phyloP scores from a whole-genome alignment of 495 filamentous ascomycete genomes.

The Penicillium dipodomyicola region DNA sequence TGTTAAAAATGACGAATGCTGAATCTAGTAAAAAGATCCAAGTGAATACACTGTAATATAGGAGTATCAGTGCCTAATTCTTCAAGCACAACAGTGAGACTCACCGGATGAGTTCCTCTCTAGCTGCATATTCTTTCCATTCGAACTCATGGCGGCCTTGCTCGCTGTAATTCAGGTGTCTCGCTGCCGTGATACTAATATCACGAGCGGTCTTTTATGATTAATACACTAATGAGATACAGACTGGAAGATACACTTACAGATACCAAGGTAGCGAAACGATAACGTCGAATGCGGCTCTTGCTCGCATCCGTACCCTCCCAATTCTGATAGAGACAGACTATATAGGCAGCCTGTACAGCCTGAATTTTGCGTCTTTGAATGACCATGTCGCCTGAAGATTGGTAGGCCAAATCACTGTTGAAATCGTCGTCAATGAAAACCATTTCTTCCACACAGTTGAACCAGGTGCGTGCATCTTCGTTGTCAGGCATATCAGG shows the following conservation, averaged over 20 bases:
- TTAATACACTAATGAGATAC: neutral
- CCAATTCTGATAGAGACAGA: slow-evolving; percentile 30
- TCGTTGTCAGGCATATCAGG: slow-evolving; percentile 23
- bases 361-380: slow-evolving; percentile 21
- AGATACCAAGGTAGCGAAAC: slow-evolving; percentile 24
- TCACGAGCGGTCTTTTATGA: slow-evolving; percentile 21
- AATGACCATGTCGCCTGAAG: neutral
- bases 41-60: slow-evolving; percentile 13
- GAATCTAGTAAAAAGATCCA: slow-evolving; percentile 33
- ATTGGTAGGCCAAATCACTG: slow-evolving; percentile 16
- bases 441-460: slow-evolving; percentile 26
- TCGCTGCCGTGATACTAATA: slow-evolving; percentile 22
- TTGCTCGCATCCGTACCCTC: slow-evolving; percentile 26
- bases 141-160: slow-evolving; percentile 22
- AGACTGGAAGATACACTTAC: slow-evolving; percentile 11
- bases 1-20: slow-evolving; percentile 31
- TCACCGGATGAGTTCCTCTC: slow-evolving; percentile 27
- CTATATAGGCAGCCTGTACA: slow-evolving; percentile 29
- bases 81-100: neutral
- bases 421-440: slow-evolving; percentile 29
- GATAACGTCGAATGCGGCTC: slow-evolving; percentile 22
- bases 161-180: slow-evolving; percentile 17
- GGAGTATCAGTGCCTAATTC: neutral
- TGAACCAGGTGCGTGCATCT: slow-evolving; percentile 24
- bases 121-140: slow-evolving; percentile 24